phyloP scores from a whole-genome alignment of 768 basidiomycete genomes.

The Boletales sp. region DNA sequence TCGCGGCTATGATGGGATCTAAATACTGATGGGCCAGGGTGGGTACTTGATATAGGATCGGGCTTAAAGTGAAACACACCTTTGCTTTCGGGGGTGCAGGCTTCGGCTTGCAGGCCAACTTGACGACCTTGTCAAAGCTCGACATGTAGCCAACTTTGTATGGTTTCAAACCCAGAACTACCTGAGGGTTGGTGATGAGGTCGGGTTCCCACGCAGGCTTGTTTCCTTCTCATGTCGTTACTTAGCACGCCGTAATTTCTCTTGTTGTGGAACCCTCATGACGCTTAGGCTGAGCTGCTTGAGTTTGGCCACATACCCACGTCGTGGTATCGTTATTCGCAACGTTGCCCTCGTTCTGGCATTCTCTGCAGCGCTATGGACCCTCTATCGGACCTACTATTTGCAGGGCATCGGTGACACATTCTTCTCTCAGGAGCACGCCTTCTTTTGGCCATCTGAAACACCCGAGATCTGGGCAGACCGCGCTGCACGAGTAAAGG shows the following conservation, averaged over 20 bases:
- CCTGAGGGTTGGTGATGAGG: too few species aligned
- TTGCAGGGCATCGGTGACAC: background rate
- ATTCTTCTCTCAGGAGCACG: constrained; percentile 9
- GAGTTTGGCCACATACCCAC: background rate
- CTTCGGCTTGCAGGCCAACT: constrained; percentile 97
- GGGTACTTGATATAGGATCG: background rate
- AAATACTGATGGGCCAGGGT: constrained; percentile 62
- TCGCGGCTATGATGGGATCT: constrained; percentile 93
- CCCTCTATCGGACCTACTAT: constrained; percentile 12
- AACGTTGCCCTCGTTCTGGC: constrained; percentile 17
- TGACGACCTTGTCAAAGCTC: constrained; percentile 88
- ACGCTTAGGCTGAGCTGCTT: background rate
- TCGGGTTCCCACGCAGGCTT: background rate
- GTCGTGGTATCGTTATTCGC: constrained; percentile 21
- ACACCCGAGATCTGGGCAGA: constrained; percentile 44
- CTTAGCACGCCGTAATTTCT: too few species aligned
- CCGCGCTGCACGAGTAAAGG: constrained; percentile 53
- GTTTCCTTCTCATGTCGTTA: background rate
- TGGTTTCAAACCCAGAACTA: constrained; percentile 26
- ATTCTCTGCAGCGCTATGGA: constrained; percentile 15
- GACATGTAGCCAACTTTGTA: constrained; percentile 43
- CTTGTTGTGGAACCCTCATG: constrained; percentile 1
- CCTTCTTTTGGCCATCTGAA: constrained; percentile 20
- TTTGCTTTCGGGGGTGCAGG: constrained; percentile 94
- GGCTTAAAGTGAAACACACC: constrained; percentile 39